Conservation (phyloP, 1,284 basidiomycete species). For the Moniliophthora roreri region DNA sequence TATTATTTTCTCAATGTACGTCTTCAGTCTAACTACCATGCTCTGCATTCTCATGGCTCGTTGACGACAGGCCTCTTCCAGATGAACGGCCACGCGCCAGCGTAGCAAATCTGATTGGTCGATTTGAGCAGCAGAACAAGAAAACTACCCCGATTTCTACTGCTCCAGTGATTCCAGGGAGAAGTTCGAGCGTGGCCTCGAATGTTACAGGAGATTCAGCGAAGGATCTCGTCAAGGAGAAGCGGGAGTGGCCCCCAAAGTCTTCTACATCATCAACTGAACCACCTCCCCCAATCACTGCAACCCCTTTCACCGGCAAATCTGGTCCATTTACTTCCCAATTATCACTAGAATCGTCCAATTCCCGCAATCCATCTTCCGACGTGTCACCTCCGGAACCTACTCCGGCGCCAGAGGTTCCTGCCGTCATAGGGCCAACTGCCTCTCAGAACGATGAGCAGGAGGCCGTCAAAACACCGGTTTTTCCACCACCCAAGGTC, state of each 20-base stretch:
- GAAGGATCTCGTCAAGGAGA: constrained; percentile 65
- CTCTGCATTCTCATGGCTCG: constrained; percentile 1
- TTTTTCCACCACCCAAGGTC: constrained; percentile 12
- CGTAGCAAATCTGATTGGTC: constrained; percentile 81
- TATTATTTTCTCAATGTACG: constrained; percentile 1
- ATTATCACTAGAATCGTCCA: constrained; percentile 10
- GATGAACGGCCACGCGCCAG: constrained; percentile 80
- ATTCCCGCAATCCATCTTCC: constrained; percentile 6
- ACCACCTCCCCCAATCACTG: constrained; percentile 27
- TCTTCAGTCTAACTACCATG: neutral
- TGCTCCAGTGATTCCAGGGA: constrained; percentile 28
- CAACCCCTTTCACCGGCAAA: constrained; percentile 18
- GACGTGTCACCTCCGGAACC: constrained; percentile 14
- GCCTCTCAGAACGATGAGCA: neutral
- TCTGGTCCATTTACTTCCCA: constrained; percentile 15
- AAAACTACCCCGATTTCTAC: constrained; percentile 41
- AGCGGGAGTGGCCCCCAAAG: constrained; percentile 76
- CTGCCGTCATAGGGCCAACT: neutral
- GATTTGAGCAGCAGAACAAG: constrained; percentile 77
- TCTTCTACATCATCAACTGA: constrained; percentile 31
- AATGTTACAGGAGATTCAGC: constrained; percentile 60
- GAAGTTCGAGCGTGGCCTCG: constrained; percentile 63
- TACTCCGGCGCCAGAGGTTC: constrained; percentile 22
- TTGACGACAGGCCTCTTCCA: constrained; percentile 63
- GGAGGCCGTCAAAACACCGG: neutral